A percentile compares a stretch with the other conserved stretches of the same genome.
Evolutionary conservation across 2,329 filamentous ascomycete genomes (phyloP).

Genomic region (Penicillium nordicum): DNA sequence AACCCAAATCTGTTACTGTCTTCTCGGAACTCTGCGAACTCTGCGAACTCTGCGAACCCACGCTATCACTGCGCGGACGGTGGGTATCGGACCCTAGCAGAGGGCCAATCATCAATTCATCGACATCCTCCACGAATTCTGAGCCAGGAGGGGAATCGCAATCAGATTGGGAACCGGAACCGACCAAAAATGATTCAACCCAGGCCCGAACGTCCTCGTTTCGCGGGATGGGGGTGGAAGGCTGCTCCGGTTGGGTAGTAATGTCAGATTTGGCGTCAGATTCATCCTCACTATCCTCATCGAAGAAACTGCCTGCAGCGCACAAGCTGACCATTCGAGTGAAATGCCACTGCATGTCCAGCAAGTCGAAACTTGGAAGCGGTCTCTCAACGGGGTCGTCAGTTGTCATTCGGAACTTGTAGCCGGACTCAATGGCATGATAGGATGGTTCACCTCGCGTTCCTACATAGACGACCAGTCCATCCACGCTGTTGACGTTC

Average conservation of each 20-base stretch:
- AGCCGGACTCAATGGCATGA: slow-evolving; percentile 5
- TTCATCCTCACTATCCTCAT: background rate
- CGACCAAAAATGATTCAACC: background rate
- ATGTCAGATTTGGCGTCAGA: background rate
- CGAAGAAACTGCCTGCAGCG: background rate
- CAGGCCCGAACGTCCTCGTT: background rate
- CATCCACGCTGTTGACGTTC: background rate
- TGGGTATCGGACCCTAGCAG: background rate
- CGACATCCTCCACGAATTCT: background rate
- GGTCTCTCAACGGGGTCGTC: slow-evolving; percentile 1
- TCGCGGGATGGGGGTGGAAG: background rate
- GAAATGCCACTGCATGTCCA: slow-evolving; percentile 17
- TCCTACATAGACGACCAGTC: background rate
- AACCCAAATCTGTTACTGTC: background rate
- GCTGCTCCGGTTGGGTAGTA: background rate
- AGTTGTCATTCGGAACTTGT: slow-evolving; percentile 3
- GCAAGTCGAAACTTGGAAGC: slow-evolving; percentile 11
- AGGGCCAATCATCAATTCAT: background rate
- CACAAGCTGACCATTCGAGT: slow-evolving; percentile 7
- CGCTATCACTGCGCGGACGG: background rate
- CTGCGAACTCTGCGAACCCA: background rate
- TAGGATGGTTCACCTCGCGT: background rate
- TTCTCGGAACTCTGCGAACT: background rate
- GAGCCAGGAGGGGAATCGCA: background rate
- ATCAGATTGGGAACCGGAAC: background rate